phyloP scores from a whole-genome alignment of 345 rosid genomes.

The Rhizophora apiculata region DNA sequence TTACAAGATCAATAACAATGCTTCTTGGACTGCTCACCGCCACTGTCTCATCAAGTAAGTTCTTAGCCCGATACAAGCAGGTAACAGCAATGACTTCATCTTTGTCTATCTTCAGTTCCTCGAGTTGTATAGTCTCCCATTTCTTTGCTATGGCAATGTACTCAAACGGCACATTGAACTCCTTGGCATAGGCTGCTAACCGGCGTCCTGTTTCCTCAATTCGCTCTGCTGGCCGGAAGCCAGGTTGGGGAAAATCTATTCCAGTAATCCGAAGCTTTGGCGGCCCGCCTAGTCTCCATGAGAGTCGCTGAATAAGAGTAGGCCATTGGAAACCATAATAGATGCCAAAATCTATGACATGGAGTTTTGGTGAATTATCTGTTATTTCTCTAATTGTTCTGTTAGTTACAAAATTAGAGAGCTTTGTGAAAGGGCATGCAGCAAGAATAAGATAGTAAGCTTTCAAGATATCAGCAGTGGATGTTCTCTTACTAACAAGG shows the following conservation, averaged over 20 bases:
- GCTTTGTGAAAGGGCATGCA: conserved; percentile 20
- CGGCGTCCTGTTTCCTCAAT: conserved; percentile 27
- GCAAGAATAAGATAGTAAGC: conserved; percentile 18
- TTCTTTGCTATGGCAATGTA: conserved; percentile 26
- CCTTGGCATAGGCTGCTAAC: conserved; percentile 22
- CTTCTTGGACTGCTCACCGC: conserved; percentile 16
- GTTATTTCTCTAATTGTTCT: conserved; percentile 4
- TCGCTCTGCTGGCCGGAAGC: conserved; percentile 28
- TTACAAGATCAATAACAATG: conserved; percentile 14
- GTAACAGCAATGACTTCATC: conserved; percentile 21
- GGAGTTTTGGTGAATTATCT: conserved; percentile 18
- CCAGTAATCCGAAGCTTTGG: conserved; percentile 28
- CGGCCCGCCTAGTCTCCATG: conserved; percentile 23
- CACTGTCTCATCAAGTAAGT: conserved; percentile 29
- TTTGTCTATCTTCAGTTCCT: conserved; percentile 20
- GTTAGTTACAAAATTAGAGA: conserved; percentile 18
- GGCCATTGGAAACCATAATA: conserved; percentile 31
- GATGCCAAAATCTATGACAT: conserved; percentile 28
- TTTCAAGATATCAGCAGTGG: conserved; percentile 20
- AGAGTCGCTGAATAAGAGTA: conserved; percentile 21
- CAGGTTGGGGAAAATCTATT: conserved; percentile 29
- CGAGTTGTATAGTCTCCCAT: conserved; percentile 27
- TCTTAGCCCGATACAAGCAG: conserved; percentile 22
- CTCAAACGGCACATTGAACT: conserved; percentile 22
- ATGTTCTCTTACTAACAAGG: conserved; percentile 18